Conservation (phyloP, 2,329 filamentous ascomycete genomes). For the Hirsutella rhossiliensis region DNA sequence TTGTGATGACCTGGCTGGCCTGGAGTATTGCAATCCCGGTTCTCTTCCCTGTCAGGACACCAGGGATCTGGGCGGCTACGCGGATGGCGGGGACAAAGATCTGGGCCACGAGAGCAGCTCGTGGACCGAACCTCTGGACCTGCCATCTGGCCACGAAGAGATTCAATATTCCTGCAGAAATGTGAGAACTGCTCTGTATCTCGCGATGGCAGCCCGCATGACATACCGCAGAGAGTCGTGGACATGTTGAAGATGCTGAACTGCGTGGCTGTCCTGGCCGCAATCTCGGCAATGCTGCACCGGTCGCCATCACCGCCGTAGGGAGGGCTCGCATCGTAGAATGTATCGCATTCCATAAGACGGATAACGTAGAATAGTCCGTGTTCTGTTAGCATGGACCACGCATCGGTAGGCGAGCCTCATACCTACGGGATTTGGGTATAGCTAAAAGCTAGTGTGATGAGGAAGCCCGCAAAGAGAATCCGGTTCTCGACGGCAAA, state of each 20-base stretch:
- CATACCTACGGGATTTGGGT: slow-evolving; percentile 35
- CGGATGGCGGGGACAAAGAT: slow-evolving; percentile 53
- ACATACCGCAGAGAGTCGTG: slow-evolving; percentile 51
- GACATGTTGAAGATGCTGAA: slow-evolving; percentile 54
- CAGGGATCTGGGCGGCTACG: slow-evolving; percentile 51
- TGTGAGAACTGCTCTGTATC: background rate
- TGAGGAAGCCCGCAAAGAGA: slow-evolving; percentile 46
- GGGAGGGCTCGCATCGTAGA: slow-evolving; percentile 46
- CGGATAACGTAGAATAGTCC: background rate
- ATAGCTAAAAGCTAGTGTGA: slow-evolving; percentile 38
- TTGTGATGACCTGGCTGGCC: slow-evolving; percentile 52
- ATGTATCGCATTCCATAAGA: slow-evolving; percentile 23
- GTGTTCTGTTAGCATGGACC: slow-evolving; percentile 34
- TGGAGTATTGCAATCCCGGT: slow-evolving; percentile 58
- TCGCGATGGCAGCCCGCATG: too few species aligned
- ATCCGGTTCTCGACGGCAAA: slow-evolving; percentile 31
- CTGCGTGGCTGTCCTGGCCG: slow-evolving; percentile 50
- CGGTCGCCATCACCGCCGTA: slow-evolving; percentile 35
- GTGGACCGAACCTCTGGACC: slow-evolving; percentile 54
- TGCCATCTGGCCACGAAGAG: slow-evolving; percentile 55
- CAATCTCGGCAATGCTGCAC: slow-evolving; percentile 49
- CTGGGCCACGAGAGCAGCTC: slow-evolving; percentile 48
- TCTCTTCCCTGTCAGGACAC: slow-evolving; percentile 47
- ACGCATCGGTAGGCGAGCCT: background rate
- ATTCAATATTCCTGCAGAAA: slow-evolving; percentile 35